These are phyloP conservation scores for Alternaria brassicae DNA, from an alignment of 2,329 filamentous ascomycete genomes.

Conservation along the genomic window DNA sequence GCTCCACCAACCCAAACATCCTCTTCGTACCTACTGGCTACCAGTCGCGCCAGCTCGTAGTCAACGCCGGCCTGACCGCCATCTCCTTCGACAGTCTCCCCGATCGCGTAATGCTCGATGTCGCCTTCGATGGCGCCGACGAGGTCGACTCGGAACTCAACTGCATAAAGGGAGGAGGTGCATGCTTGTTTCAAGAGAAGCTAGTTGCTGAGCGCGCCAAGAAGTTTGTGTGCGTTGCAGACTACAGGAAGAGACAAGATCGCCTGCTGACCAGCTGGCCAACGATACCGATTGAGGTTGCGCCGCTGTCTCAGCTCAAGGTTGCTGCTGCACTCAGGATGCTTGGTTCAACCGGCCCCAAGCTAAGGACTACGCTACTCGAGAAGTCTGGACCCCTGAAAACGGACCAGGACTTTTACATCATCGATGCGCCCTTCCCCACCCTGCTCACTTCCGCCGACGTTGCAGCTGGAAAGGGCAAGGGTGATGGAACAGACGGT, in stretches of 20 bases:
- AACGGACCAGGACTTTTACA: slow-evolving; percentile 86
- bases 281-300: slow-evolving; percentile 89
- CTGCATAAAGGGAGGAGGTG: slow-evolving; percentile 96
- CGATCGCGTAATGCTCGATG: slow-evolving; percentile 71
- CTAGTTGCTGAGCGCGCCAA: slow-evolving; percentile 84
- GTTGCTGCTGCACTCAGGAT: slow-evolving; percentile 75
- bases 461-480: slow-evolving; percentile 52
- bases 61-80: slow-evolving; percentile 76
- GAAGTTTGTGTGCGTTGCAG: slow-evolving; percentile 87
- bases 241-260: slow-evolving; percentile 87
- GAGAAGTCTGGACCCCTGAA: slow-evolving; percentile 83
- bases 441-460: slow-evolving; percentile 71
- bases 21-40: slow-evolving; percentile 91
- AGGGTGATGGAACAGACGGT: slow-evolving; percentile 66
- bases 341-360: slow-evolving; percentile 75
- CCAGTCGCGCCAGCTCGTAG: slow-evolving; percentile 87
- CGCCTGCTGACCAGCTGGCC: slow-evolving; percentile 80
- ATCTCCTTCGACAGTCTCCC: slow-evolving; percentile 80
- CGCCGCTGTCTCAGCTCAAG: slow-evolving; percentile 79
- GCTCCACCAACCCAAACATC: slow-evolving; percentile 61
- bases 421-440: slow-evolving; percentile 90
- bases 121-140: slow-evolving; percentile 95
- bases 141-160: slow-evolving; percentile 95
- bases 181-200: slow-evolving; percentile 98
- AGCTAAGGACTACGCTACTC: slow-evolving; percentile 73